Evolutionary conservation across 768 basidiomycete species (phyloP), one percentile per base, ranked within the genome.

Genomic region (Pleurotus giganteus): DNA sequence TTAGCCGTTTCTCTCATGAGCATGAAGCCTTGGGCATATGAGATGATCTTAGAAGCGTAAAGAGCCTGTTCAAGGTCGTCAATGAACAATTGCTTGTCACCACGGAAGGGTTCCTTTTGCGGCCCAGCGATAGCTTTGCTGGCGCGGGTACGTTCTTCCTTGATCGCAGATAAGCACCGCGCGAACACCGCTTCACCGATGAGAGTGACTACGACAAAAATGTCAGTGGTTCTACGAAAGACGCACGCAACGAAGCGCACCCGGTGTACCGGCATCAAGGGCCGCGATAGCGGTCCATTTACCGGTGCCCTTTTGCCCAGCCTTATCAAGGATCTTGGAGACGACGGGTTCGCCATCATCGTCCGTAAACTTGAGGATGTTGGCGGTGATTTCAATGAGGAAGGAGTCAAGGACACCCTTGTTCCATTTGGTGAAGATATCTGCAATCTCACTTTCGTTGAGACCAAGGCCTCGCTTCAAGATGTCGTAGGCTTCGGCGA

Each of bases 121-220:
- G 97, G 97, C 32, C 94, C 97, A 57, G 85, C 74, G 62, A 98
- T 88, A 61, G 82, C 75, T 77, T 92, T 96, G 82, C 90, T 91
- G 43, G 97, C 97, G 47, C 94, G 89, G 37, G 80, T 75, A 73
- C 97, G 95, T 76, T 99, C 97, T 4, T 88, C 88, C 76, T 99
- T 99, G 80, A 98, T 86, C 51, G 95, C 84, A 47, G 97, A 99
- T 68, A 99, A 74, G 80, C 94, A 98, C 69, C 97, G 93, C 61
- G 97, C 94, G 67, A 99, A 99, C 62, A 99, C 97, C 60, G 97
- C 97, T 77, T 99, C 97, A 56, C 97, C 97, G 66, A 99, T 98
- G 65, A 99, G 84, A 57, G 97, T 99, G 68, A 99, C 96, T 92
- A 69, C 61, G 64, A 58, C 15, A 46, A 57, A 55, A 49, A 43